Conservation (phyloP, 305 asterid genomes). For the Fraxinus greggii region DNA sequence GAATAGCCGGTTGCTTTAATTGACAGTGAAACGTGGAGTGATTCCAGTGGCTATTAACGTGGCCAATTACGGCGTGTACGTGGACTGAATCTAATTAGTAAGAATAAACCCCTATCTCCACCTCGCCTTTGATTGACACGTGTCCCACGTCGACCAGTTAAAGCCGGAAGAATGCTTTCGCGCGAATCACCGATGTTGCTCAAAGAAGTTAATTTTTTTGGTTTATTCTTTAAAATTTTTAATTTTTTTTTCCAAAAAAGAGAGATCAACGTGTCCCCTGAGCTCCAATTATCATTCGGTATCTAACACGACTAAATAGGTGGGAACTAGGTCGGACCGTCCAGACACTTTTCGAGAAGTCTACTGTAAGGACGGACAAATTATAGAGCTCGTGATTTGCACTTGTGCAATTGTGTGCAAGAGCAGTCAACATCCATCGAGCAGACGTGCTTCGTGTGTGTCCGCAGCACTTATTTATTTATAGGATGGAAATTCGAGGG, state of each 20-base stretch:
- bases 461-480: background rate
- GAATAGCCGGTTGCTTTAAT: background rate
- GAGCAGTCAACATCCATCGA: background rate
- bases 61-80: background rate
- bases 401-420: background rate
- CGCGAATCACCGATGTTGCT: background rate
- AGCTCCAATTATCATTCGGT: too few relatives aligned
- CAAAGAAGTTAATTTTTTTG: background rate
- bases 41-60: background rate
- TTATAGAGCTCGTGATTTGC: background rate
- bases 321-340: background rate
- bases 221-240: background rate
- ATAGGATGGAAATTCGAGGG: background rate
- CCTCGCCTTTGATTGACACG: background rate
- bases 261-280: too few relatives aligned
- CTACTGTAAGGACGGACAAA: background rate
- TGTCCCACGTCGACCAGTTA: background rate
- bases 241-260: too few relatives aligned
- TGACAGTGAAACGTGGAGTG: background rate
- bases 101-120: background rate
- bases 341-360: background rate
- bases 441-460: background rate
- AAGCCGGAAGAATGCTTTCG: background rate
- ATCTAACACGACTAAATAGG: background rate
- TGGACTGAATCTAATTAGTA: background rate